Percentiles rank a stretch among this genome's conserved stretches.
Evolutionary conservation across 2,329 filamentous ascomycete genomes (phyloP).

Genomic region (Ceratocystis variospora): DNA sequence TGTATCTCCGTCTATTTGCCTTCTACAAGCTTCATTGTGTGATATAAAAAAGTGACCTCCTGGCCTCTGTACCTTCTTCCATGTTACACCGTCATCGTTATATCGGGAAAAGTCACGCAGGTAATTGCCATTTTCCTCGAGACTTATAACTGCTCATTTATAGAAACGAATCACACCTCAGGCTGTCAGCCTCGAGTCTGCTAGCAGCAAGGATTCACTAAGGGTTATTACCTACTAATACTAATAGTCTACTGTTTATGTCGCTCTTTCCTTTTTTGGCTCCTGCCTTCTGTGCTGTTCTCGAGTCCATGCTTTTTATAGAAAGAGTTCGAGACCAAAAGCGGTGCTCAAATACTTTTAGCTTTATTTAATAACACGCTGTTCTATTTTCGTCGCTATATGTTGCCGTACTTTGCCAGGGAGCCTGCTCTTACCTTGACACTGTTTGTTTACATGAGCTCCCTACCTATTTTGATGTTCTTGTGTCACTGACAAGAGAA

Average conservation of each 20-base stretch:
- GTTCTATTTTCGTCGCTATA: slow-evolving; percentile 20
- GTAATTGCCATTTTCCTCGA: too few species aligned
- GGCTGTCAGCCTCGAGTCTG: too few species aligned
- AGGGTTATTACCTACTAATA: neutral
- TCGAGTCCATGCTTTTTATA: neutral
- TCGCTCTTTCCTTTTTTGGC: neutral
- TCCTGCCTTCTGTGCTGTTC: neutral
- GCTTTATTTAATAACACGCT: neutral
- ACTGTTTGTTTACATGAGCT: slow-evolving; percentile 20
- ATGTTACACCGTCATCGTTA: too few species aligned
- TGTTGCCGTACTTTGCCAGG: too few species aligned
- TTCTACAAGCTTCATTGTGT: too few species aligned
- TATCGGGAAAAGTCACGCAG: too few species aligned
- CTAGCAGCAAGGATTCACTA: neutral
- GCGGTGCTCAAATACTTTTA: neutral
- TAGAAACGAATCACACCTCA: too few species aligned
- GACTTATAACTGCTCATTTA: too few species aligned
- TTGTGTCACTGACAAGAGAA: too few species aligned
- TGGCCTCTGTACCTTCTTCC: too few species aligned
- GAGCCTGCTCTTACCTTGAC: slow-evolving; percentile 26
- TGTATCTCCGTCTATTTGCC: too few species aligned
- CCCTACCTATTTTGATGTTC: slow-evolving; percentile 20
- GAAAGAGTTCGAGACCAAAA: neutral
- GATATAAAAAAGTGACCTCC: too few species aligned
- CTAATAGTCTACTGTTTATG: neutral